Evolutionary conservation across 2,329 filamentous ascomycete genomes (phyloP).

Genomic region (Acarospora socialis): DNA sequence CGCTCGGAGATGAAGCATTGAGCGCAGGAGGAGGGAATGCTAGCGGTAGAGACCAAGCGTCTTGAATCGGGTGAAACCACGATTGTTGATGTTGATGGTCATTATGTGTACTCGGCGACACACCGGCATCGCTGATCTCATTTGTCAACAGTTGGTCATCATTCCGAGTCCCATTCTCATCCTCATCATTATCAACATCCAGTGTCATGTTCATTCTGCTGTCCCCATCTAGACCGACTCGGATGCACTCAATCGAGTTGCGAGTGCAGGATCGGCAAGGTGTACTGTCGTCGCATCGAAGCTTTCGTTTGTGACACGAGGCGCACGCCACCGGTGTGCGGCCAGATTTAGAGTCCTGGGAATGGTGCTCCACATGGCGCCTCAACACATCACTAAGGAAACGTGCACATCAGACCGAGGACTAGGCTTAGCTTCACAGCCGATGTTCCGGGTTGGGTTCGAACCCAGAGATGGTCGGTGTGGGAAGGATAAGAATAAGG

Average conservation of each 20-base stretch:
- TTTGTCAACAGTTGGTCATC: no score
- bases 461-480: not conserved
- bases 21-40: no score
- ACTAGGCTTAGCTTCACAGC: slow-evolving; percentile 4
- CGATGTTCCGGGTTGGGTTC: no score
- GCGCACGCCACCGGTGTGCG: slow-evolving; percentile 1
- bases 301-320: slow-evolving; percentile 5
- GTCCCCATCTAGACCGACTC: not conserved
- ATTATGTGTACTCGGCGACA: no score
- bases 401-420: not conserved
- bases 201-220: not conserved
- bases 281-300: slow-evolving; percentile 4
- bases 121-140: no score
- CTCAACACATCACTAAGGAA: slow-evolving; percentile 7
- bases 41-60: no score
- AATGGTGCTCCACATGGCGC: slow-evolving; percentile 7
- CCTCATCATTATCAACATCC: no score
- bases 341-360: not conserved
- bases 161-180: no score
- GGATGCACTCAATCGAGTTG: slow-evolving; percentile 3
- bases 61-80: no score
- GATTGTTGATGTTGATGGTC: no score
- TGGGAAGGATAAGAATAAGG: not conserved
- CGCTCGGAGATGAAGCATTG: no score
- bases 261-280: slow-evolving; percentile 6